Evolutionary conservation across 805 yeast genomes (phyloP), one percentile per base, ranked within the genome.

Genomic region (Wickerhamiella sergipiensis): DNA sequence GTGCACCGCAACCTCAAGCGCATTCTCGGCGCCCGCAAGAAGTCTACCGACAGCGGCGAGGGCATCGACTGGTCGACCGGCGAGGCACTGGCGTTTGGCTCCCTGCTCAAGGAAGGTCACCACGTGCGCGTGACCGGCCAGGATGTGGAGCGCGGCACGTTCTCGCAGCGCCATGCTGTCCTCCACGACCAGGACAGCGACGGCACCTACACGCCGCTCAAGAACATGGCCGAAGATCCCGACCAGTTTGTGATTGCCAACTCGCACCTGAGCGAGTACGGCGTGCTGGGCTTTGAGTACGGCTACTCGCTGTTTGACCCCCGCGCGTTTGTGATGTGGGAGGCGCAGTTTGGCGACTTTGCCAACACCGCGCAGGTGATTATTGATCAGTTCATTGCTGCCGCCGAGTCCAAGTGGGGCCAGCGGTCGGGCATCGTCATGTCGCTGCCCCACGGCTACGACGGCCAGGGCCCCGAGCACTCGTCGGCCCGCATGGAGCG

Each of bases 381-480:
- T 61, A 77, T 86, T 61, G 99, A 92, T 70, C 98, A 92, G 75
- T 92, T 92, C 68, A 79, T 92, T 65, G 85, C 97, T 45, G 86
- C 89, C 66, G 98, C 95, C 68, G 99, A 92, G 74, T 79, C 89
- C 59, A 92, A 92, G 74, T 92, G 99, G 99, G 85, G 86, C 68
- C 98, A 92, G 77, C 85, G 99, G 73, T 86, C 96, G 13, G 99
- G 99, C 68, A 67, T 92, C 53, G 95, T 92, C 39, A 72, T 92
- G 61, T 86, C 97, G 3, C 77, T 92, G 71, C 99, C 99, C 52
- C 99, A 92, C 68, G 99, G 99, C 74, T 92, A 89, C 69, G 99
- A 92, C 68, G 99, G 99, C 59, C 98, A 92, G 75, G 99, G 99
- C 64, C 97, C 99, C 59, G 99, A 92, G 75, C 99, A 92, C 73